A percentile compares a stretch with the other conserved stretches of the same genome.
These are phyloP conservation scores for Xylariaceae sp. DNA, from an alignment of 2,329 filamentous ascomycete genomes.

Conservation along the genomic window DNA sequence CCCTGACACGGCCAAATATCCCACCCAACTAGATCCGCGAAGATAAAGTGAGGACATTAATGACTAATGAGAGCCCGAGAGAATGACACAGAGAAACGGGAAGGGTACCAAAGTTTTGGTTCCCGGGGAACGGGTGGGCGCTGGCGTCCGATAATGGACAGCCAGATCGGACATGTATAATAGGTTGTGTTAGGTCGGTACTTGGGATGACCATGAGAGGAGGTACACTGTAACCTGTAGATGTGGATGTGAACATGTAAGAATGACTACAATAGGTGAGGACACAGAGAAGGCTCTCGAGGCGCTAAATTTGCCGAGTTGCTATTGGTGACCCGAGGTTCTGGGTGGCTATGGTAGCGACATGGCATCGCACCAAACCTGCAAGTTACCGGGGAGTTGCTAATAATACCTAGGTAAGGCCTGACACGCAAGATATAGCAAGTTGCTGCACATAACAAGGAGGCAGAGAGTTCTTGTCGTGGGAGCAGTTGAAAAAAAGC, in stretches of 20 bases:
- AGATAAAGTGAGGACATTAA: slow-evolving; percentile 30
- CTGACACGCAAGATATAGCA: too few relatives aligned
- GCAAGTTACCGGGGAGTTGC: slow-evolving; percentile 24
- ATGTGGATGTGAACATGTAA: slow-evolving; percentile 18
- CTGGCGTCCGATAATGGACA: slow-evolving; percentile 24
- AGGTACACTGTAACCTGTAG: neutral
- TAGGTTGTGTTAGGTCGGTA: slow-evolving; percentile 24
- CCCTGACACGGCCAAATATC: slow-evolving; percentile 34
- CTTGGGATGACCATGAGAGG: slow-evolving; percentile 3
- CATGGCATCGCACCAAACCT: slow-evolving; percentile 28
- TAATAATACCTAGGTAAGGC: too few relatives aligned
- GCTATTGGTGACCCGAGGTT: slow-evolving; percentile 31
- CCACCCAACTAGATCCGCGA: slow-evolving; percentile 33
- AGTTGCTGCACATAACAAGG: too few relatives aligned
- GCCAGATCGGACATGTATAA: slow-evolving; percentile 4
- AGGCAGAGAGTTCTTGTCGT: too few relatives aligned
- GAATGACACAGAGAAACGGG: slow-evolving; percentile 19
- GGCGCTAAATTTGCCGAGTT: slow-evolving; percentile 12
- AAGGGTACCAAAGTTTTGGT: slow-evolving; percentile 16
- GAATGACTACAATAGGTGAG: slow-evolving; percentile 8
- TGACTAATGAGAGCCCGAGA: slow-evolving; percentile 18
- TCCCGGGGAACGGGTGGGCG: slow-evolving; percentile 21
- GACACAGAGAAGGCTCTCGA: slow-evolving; percentile 6
- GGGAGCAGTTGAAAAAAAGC: too few relatives aligned
- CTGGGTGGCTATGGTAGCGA: slow-evolving; percentile 30